A percentile compares a stretch with the other conserved stretches of the same genome.
phyloP scores from a whole-genome alignment of 345 rosid genomes.

The Dipteronia dyeriana region DNA sequence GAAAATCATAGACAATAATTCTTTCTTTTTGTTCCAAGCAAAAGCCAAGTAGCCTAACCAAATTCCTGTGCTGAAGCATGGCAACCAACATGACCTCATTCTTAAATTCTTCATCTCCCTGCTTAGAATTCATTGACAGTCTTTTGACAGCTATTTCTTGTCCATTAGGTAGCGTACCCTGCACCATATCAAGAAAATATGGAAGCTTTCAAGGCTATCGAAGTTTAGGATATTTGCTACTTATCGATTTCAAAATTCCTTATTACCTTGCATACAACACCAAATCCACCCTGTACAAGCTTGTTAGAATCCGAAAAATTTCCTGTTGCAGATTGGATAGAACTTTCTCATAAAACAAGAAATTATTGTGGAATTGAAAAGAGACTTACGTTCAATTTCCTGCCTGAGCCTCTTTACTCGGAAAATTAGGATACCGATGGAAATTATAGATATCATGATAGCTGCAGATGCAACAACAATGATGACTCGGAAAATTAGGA shows the following conservation, averaged over 20 bases:
- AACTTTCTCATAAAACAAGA: background rate
- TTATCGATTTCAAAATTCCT: background rate
- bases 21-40: constrained; percentile 35
- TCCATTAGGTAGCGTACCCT: constrained; percentile 32
- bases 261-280: constrained; percentile 44
- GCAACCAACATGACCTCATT: constrained; percentile 38
- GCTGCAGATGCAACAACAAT: background rate
- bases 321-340: constrained; percentile 31
- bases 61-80: constrained; percentile 43
- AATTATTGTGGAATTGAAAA: background rate
- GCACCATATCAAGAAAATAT: background rate
- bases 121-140: constrained; percentile 24
- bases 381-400: background rate
- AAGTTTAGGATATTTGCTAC: background rate
- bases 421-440: background rate
- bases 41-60: constrained; percentile 37
- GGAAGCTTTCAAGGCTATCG: background rate
- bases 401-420: background rate
- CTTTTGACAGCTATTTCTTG: constrained; percentile 43
- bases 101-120: constrained; percentile 40
- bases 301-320: constrained; percentile 32
- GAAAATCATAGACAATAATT: constrained; percentile 36
- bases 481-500: background rate
- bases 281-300: constrained; percentile 51
- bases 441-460: background rate